A percentile compares a stretch with the other conserved stretches of the same genome.
Evolutionary conservation across 2,329 filamentous ascomycete genomes (phyloP).

Genomic region (Didymella arachidicola): DNA sequence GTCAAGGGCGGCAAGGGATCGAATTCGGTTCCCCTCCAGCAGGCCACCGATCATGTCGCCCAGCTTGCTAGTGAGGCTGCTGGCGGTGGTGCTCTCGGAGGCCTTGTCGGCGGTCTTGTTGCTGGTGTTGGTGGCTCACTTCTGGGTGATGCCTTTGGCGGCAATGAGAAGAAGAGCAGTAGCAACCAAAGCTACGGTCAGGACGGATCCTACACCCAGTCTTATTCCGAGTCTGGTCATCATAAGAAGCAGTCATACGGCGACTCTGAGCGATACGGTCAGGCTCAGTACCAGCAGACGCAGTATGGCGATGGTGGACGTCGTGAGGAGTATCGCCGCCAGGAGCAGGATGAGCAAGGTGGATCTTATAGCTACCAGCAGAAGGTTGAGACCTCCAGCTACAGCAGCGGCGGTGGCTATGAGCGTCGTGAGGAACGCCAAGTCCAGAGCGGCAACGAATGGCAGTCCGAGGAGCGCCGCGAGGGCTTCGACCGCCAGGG

Average conservation of each 20-base stretch:
- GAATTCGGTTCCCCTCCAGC: slow-evolving; percentile 39
- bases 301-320: slow-evolving; percentile 65
- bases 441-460: slow-evolving; percentile 56
- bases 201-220: slow-evolving; percentile 69
- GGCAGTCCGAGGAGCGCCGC: slow-evolving; percentile 46
- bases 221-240: slow-evolving; percentile 68
- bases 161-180: slow-evolving; percentile 62
- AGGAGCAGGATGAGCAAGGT: slow-evolving; percentile 61
- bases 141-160: slow-evolving; percentile 67
- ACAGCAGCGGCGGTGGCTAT: slow-evolving; percentile 58
- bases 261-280: slow-evolving; percentile 62
- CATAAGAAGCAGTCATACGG: slow-evolving; percentile 48
- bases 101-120: slow-evolving; percentile 74
- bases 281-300: slow-evolving; percentile 68
- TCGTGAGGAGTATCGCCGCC: slow-evolving; percentile 67
- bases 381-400: slow-evolving; percentile 62
- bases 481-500: slow-evolving; percentile 49
- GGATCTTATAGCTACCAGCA: slow-evolving; percentile 66
- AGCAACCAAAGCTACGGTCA: slow-evolving; percentile 62
- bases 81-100: slow-evolving; percentile 71
- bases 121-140: slow-evolving; percentile 66
- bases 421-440: slow-evolving; percentile 66
- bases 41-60: slow-evolving; percentile 52
- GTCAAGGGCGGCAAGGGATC: slow-evolving; percentile 54
- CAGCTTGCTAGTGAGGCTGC: slow-evolving; percentile 66